Base-by-base conservation (phyloP, 768 basidiomycete species). In the Calocera cornea region DNA sequence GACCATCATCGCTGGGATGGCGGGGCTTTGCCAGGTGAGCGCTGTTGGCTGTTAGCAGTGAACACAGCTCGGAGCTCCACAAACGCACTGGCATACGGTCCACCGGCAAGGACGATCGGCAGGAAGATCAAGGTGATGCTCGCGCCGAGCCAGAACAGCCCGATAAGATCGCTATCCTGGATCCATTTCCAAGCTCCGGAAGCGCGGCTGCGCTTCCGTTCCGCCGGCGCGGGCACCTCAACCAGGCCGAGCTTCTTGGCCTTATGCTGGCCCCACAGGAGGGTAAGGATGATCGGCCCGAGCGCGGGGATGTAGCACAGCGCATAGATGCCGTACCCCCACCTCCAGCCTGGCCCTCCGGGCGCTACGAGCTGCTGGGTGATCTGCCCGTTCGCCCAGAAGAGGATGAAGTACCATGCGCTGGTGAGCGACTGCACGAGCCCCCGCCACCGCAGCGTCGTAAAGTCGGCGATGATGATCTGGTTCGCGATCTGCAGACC, bases 401-500 rank as follows among this genome's bases (percentile, higher is more conserved):
- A 84, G 73, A 87, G 87, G 74, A 87, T 78, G 68, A 87, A 76
- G 75, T 83, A 85, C 2, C 84, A 84, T 44, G 79, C 69, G 7
- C 81, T 79, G 14, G 79, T 80, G 33, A 85, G 31, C 10, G 27
- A 29, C 54, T 60, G 54, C 31, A 84, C 80, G 27, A 84, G 73
- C 8, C 84, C 83, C 66, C 85, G 79, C 83, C 83, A 84, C 72
- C 77, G 77, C 19, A 85, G 79, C 7, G 83, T 82, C 1, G 84
- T 85, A 66, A 83, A 82, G 71, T 86, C 84, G 27, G 84, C 85
- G 64, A 86, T 84, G 70, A 86, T 81, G 68, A 86, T 83, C 68
- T 85, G 83, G 17, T 83, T 86, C 8, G 87, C 79, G 12, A 87
- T 76, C 73, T 87, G 86, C 40, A 87, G 76, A 0, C 86, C 86